Evolutionary conservation across 306 rosid species (phyloP).

Genomic region (Quercus ilex): DNA sequence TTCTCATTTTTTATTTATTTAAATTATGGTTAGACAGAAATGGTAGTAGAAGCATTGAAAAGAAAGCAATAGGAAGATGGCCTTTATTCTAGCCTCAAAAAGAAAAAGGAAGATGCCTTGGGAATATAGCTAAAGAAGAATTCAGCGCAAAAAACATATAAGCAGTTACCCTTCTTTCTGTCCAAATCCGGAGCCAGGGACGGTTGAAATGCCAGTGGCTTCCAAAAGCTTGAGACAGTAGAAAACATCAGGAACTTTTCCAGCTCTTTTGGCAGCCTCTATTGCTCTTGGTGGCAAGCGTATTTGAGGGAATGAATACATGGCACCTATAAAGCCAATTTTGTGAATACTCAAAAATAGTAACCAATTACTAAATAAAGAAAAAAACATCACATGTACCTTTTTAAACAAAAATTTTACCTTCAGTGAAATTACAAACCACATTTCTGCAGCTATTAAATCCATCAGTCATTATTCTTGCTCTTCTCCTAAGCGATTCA

Average conservation of each 20-base stretch:
- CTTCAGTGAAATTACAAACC: slow-evolving; percentile 98
- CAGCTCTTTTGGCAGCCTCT: slow-evolving; percentile 74
- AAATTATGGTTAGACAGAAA: neutral
- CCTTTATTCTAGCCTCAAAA: neutral
- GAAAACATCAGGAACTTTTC: slow-evolving; percentile 91
- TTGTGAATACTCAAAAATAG: slow-evolving; percentile 12
- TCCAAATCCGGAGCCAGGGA: slow-evolving; percentile 99
- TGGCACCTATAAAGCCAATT: slow-evolving; percentile 70
- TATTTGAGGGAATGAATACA: slow-evolving; percentile 99
- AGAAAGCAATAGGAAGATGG: neutral
- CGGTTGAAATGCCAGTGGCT: slow-evolving; percentile 98
- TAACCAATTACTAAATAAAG: neutral
- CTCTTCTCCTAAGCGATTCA: slow-evolving; percentile 91
- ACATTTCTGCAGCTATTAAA: slow-evolving; percentile 97
- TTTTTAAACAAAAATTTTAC: slow-evolving; percentile 30
- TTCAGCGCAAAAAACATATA: neutral
- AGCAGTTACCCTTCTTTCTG: slow-evolving; percentile 88
- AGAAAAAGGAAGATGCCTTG: neutral
- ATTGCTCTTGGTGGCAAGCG: slow-evolving; percentile 82
- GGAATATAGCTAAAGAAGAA: neutral
- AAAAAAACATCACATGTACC: neutral
- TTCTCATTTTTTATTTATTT: neutral
- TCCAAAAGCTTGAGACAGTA: slow-evolving; percentile 97
- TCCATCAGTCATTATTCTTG: slow-evolving; percentile 95
- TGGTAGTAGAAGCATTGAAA: neutral